phyloP scores from a whole-genome alignment of 768 basidiomycete species.

The Pulveroboletus ravenelii region DNA sequence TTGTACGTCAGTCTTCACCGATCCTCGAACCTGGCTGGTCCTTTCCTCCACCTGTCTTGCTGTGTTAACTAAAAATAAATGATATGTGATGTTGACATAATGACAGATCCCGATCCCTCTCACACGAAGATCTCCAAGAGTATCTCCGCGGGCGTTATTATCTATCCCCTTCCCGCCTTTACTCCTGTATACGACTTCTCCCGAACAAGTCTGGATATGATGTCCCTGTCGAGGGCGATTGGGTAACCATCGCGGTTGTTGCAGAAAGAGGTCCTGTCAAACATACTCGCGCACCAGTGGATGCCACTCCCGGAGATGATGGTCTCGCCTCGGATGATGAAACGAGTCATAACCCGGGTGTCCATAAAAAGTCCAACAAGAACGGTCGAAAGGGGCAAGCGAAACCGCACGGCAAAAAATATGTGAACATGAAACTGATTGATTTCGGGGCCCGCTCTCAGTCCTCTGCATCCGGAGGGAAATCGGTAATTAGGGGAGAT shows the following conservation, averaged over 20 bases:
- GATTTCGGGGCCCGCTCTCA: constrained; percentile 69
- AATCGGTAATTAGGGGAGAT: constrained; percentile 68
- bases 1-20: constrained; percentile 46
- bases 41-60: not conserved
- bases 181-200: constrained; percentile 75
- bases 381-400: constrained; percentile 11
- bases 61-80: constrained; percentile 1
- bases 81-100: constrained; percentile 8
- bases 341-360: not conserved
- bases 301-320: constrained; percentile 42
- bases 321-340: constrained; percentile 35
- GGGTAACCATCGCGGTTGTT: constrained; percentile 93
- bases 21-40: not conserved
- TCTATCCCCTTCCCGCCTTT: constrained; percentile 83
- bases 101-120: constrained; percentile 63
- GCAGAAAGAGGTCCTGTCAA: constrained; percentile 83
- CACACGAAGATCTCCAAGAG: constrained; percentile 76
- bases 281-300: constrained; percentile 63
- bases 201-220: constrained; percentile 84
- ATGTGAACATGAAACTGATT: constrained; percentile 78
- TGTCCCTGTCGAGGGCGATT: constrained; percentile 87
- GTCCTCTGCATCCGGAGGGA: constrained; percentile 52
- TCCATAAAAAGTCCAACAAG: constrained; percentile 17
- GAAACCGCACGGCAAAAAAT: constrained; percentile 65
- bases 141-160: constrained; percentile 82